Percentiles rank a stretch among this genome's conserved stretches.
phyloP scores from a whole-genome alignment of 164 flowering plant species.

The Liriodendron chinense region DNA sequence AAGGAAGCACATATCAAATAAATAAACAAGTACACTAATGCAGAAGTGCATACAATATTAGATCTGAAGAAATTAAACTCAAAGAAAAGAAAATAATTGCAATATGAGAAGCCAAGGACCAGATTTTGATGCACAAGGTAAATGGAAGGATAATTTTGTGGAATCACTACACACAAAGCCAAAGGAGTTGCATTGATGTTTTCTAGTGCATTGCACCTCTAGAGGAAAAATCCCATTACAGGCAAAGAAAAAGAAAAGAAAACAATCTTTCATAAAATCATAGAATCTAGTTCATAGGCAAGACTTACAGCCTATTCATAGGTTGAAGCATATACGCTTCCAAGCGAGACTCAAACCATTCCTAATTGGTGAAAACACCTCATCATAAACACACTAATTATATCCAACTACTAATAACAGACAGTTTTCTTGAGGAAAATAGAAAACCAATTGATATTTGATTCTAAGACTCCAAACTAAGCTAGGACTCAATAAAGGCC shows the following conservation, averaged over 20 bases:
- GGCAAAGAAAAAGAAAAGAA: not conserved
- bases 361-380: not conserved
- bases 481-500: too few species aligned
- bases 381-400: not conserved
- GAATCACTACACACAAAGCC: too few species aligned
- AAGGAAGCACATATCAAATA: not conserved
- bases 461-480: too few species aligned
- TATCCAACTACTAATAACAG: not conserved
- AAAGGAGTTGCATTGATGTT: not conserved
- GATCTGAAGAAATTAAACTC: too few species aligned
- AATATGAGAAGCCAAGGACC: too few species aligned
- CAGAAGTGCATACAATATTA: too few species aligned
- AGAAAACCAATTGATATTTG: too few species aligned
- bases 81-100: too few species aligned
- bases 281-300: not conserved
- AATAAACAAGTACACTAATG: not conserved
- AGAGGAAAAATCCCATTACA: not conserved
- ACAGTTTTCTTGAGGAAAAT: too few species aligned
- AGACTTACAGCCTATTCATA: not conserved
- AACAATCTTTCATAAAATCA: not conserved
- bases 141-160: too few species aligned
- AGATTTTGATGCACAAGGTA: too few species aligned
- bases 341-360: not conserved
- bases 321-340: not conserved
- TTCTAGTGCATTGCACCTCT: not conserved